A percentile compares a stretch with the other conserved stretches of the same genome.
Evolutionary conservation across 139 green algal genomes (phyloP).

Genomic region (Pycnococcus provasolii): DNA sequence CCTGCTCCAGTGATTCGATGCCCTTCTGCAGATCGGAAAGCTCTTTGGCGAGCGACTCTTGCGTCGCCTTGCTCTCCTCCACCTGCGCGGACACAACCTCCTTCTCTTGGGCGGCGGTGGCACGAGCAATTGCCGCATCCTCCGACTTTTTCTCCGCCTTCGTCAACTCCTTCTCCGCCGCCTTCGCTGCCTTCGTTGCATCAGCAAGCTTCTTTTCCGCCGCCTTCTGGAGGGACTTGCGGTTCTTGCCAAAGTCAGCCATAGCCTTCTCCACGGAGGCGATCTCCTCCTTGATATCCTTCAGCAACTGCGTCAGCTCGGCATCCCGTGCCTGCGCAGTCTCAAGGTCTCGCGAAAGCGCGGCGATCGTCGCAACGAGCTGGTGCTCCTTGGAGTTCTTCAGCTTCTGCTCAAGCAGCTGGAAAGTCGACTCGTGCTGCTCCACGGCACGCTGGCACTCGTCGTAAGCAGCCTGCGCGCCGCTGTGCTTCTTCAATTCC

Average conservation of each 20-base stretch:
- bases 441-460: constrained; percentile 30
- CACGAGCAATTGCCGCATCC: constrained; percentile 40
- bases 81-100: constrained; percentile 39
- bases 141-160: constrained; percentile 27
- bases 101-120: constrained; percentile 50
- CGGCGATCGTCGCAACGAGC: constrained; percentile 5
- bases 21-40: constrained; percentile 27
- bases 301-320: constrained; percentile 53
- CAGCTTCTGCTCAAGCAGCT: constrained; percentile 14
- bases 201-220: constrained; percentile 50
- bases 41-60: constrained; percentile 69
- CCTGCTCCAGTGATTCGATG: too few relatives aligned
- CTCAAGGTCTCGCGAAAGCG: constrained; percentile 17
- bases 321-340: constrained; percentile 32
- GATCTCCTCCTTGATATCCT: constrained; percentile 46
- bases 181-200: constrained; percentile 49
- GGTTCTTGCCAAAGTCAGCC: constrained; percentile 61
- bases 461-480: constrained; percentile 29
- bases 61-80: constrained; percentile 32
- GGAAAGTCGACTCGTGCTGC: constrained; percentile 38
- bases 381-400: constrained; percentile 9
- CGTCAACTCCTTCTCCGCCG: constrained; percentile 39
- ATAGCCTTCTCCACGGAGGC: constrained; percentile 58
- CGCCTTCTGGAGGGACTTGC: constrained; percentile 36
- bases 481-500: constrained; percentile 35